Base-by-base conservation (phyloP, 2,329 filamentous ascomycete species). In the Pseudogymnoascus pannorum region DNA sequence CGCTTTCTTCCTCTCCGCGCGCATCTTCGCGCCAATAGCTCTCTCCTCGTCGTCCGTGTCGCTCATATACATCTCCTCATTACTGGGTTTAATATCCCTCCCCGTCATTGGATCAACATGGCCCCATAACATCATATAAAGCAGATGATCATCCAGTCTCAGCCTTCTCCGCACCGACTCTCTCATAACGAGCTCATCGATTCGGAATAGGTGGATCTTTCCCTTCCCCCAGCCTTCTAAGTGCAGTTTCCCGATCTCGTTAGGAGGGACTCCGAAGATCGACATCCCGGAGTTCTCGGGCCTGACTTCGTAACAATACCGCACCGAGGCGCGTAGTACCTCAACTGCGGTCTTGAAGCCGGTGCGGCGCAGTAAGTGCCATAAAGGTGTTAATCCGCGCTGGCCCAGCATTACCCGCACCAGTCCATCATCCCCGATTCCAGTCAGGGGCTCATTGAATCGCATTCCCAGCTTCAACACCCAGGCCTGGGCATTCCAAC, bases 401-500 rank as follows among this genome's bases (percentile, higher is more conserved):
- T 88, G 85, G 12, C 82, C 84, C 42, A 90, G 72, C 61, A 90
- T 75, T 26, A 88, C 73, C 31, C 83, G 76, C 38, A 83, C 74
- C 58, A 88, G 73, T 29, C 76, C 76, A 44, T 77, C 76, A 2
- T 76, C 74, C 57, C 78, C 78, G 14, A 79, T 78, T 0, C 81
- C 82, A 57, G 78, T 78, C 22, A 83, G 70, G 0, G 88, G 87
- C 65, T 89, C 81, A 62, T 81, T 83, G 72, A 91, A 85, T 60
- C 79, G 78, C 81, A 92, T 84, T 68, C 84, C 80, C 14, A 94
- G 79, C 74, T 93, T 92, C 64, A 89, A 69, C 65, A 90, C 76
- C 75, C 93, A 86, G 63, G 87, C 72, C 48, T 85, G 82, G 2
- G 82, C 78, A 58, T 82, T 78, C 69, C 83, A 81, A 8, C 94